Base-by-base conservation (phyloP, 768 basidiomycete genomes). In the Suillus discolor region DNA sequence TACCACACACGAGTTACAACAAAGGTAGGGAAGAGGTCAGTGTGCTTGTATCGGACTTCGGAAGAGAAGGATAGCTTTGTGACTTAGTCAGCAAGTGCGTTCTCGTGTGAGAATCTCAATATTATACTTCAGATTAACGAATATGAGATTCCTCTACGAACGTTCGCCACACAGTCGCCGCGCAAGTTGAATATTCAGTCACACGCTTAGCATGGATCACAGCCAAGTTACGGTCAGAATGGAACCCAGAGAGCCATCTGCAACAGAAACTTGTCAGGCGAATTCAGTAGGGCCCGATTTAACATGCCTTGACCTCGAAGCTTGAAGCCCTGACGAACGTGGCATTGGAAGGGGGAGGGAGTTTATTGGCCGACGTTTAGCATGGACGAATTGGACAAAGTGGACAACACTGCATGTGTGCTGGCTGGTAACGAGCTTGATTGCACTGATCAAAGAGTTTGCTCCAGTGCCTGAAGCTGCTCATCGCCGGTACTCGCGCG, bases 311-410 rank as follows among this genome's bases (percentile, higher is more conserved):
- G 57, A 89, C 90, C 85, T 94, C 93, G 85, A 92, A 94, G 75
- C 85, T 94, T 94, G 85, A 92, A 94, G 75, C 93, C 92, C 80
- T 93, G 91, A 38, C 70, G 89, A 89, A 74, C 89, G 51, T 94
- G 87, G 68, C 92, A 87, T 83, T 94, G 90, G 89, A 94, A 94
- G 62, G 92, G 90, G 89, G 94, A 94, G 62, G 92, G 92, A 94
- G 86, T 79, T 93, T 94, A 73, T 91, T 85, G 75, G 94, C 93
- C 67, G 89, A 92, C 82, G 90, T 92, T 80, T 94, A 92, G 84
- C 93, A 93, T 53, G 90, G 85, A 78, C 91, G 80, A 74, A 94
- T 93, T 82, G 94, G 93, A 81, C 92, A 91, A 69, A 94, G 89
- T 67, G 31, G 55, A 53, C 23, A 38, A 42, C 11, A 65, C 51